Conservation (phyloP, 2,329 filamentous ascomycete species). For the Paecilomyces formosus region DNA sequence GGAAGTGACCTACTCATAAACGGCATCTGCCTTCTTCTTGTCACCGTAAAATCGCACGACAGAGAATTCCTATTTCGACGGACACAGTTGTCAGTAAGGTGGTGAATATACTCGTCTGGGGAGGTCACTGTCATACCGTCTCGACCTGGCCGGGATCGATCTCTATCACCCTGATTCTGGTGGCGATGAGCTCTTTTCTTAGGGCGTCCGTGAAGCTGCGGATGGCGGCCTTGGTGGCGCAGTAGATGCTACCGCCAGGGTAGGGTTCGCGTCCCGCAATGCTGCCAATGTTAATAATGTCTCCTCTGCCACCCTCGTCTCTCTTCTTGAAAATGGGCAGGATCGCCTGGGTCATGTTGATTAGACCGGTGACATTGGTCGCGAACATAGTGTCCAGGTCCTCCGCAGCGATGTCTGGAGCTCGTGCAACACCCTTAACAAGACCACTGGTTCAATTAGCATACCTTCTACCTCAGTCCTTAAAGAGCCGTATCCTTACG, state of each 20-base stretch:
- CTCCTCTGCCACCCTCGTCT: slow-evolving; percentile 66
- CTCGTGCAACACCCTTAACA: slow-evolving; percentile 79
- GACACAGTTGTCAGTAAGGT: not conserved
- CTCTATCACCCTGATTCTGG: slow-evolving; percentile 74
- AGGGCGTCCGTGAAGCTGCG: slow-evolving; percentile 76
- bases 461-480: not conserved
- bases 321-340: slow-evolving; percentile 69
- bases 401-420: slow-evolving; percentile 70
- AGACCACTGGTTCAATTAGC: slow-evolving; percentile 55
- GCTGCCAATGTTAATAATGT: slow-evolving; percentile 92
- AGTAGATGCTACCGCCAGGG: slow-evolving; percentile 81
- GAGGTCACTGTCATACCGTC: slow-evolving; percentile 49
- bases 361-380: slow-evolving; percentile 90
- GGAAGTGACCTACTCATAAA: slow-evolving; percentile 62
- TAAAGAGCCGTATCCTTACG: slow-evolving; percentile 49
- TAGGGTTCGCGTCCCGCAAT: slow-evolving; percentile 89
- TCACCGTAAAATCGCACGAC: slow-evolving; percentile 84
- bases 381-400: slow-evolving; percentile 84
- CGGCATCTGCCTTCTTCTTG: slow-evolving; percentile 79
- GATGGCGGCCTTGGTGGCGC: slow-evolving; percentile 84
- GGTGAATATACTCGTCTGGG: not conserved
- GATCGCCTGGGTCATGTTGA: slow-evolving; percentile 93
- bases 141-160: slow-evolving; percentile 90
- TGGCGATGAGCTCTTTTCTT: slow-evolving; percentile 74
- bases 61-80: slow-evolving; percentile 62